Base-by-base conservation (phyloP, 164 flowering plant species). In the Stephania japonica region DNA sequence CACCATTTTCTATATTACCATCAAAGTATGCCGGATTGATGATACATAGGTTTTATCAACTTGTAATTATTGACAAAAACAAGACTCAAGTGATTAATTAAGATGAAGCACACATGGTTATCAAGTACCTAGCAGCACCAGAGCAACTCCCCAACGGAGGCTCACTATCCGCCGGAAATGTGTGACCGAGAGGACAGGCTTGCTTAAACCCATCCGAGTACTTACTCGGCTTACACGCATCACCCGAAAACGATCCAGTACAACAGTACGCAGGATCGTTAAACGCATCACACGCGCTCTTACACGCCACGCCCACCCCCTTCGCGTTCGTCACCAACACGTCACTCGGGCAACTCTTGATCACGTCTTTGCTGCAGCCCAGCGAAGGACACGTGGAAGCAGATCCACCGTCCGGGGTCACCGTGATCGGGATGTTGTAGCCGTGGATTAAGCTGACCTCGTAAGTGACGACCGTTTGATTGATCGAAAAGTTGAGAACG, bases 371-470 rank as follows among this genome's bases (percentile, higher is more conserved):
- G 6, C 7, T 13, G 42, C 69, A 66, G 7, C n/a, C 43, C 0
- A 14, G 21, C 4, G 69, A 26, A 26, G 69, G n/a, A 27, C 69
- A 66, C 14, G 69, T 19, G 21, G 3, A 16, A n/a, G 53, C 53
- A 9, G 62, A 56, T n/a, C 62, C 69, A 32, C 68, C 68, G 12
- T 27, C 41, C 3, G 68, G n/a, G 19, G 13, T 7, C 18, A 66
- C 7, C 13, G 42, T 66, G n/a, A 66, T 41, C 16, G 68, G 68
- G 27, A 66, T 27, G n/a, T 66, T 66, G 42, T 27, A 66, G 42
- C 68, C 68, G 42, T 66, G 68, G n/a, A 66, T 13, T 42, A 66
- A 66, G 42, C 21, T 66, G 42, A 27, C 42, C 8, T 66, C 69
- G 42, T 66, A 66, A 19, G 42, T 66, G 19, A 66, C 69, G 8